Base-by-base conservation (phyloP, 2,329 filamentous ascomycete species). In the Bipolaris bicolor region DNA sequence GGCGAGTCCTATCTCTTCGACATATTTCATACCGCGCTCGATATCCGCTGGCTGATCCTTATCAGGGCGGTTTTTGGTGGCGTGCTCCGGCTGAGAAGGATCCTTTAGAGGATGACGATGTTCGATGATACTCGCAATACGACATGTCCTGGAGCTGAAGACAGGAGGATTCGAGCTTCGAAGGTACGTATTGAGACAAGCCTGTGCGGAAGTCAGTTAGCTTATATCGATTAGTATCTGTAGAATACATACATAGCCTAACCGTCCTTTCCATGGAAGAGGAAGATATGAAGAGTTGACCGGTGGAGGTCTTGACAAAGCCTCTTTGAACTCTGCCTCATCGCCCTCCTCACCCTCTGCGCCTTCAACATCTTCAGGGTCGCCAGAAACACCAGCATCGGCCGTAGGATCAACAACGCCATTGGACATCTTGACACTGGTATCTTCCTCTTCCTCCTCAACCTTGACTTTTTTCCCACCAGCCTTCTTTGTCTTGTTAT, bases 171-270 rank as follows among this genome's bases (percentile, higher is more conserved):
- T 94, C 1, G 90, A 87, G 50, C 85, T 84, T 43, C 94, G 89
- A 1, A 98, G 82, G 74, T 97, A 97, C 0, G 94, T 98, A 72
- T 96, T 96, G 15, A 98, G 80, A 71, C 93, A 97, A 10, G 94
- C 92, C 90, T 88, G 59, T 34, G 60, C 52, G 57, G 57, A 54
- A 47, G 26, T 33, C 43, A 41, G 61, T 69, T 56, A 72, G 64
- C 57, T 60, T 37, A 49, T 50, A 46, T 47, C 57, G 57, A 58
- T 60, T 52, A 39, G 47, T 59, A 33, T 36, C 20, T 55, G 45
- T 46, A 59, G 61, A 53, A 49, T 22, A 77, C 88, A 79, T 76
- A 94, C 92, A 83, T 96, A 97, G 56, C 93, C 93, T 60, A 97
- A 74, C 26, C 93, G 85, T 0, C 94, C 94, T 77, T 89, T 92